Evolutionary conservation across 2,329 filamentous ascomycete species (phyloP).

Genomic region (Botrytis aclada): DNA sequence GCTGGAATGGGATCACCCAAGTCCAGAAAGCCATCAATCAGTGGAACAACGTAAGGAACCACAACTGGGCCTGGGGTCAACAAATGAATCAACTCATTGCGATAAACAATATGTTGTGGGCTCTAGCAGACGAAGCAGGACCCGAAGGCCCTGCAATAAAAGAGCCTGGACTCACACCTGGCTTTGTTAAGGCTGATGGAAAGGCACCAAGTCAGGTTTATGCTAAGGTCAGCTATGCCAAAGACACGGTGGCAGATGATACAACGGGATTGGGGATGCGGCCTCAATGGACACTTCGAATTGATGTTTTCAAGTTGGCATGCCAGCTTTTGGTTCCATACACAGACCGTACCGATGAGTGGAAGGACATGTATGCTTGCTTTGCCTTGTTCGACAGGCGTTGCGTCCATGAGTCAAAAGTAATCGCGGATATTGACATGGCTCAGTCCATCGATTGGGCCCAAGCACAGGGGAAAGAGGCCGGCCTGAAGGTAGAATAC

Average conservation of each 20-base stretch:
- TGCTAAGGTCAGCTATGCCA: background rate
- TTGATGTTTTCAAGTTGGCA: constrained; percentile 1
- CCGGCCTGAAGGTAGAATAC: background rate
- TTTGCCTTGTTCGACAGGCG: background rate
- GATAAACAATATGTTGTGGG: too few species aligned
- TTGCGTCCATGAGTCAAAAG: background rate
- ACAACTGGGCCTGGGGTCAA: background rate
- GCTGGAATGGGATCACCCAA: too few species aligned
- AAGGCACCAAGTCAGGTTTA: background rate
- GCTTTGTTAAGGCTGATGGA: background rate
- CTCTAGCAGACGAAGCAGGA: background rate
- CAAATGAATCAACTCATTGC: too few species aligned
- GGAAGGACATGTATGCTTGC: background rate
- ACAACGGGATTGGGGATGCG: background rate
- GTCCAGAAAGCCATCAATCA: background rate
- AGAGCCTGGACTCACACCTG: background rate
- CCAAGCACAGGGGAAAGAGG: background rate
- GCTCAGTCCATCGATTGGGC: background rate
- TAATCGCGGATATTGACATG: background rate
- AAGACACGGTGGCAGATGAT: background rate
- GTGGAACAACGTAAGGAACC: background rate
- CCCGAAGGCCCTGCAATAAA: background rate
- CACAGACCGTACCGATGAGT: background rate
- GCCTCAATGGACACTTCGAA: constrained; percentile 9
- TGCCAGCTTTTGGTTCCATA: constrained; percentile 7